Base-by-base conservation (phyloP, 805 yeast species). In the Candida patagonica region DNA sequence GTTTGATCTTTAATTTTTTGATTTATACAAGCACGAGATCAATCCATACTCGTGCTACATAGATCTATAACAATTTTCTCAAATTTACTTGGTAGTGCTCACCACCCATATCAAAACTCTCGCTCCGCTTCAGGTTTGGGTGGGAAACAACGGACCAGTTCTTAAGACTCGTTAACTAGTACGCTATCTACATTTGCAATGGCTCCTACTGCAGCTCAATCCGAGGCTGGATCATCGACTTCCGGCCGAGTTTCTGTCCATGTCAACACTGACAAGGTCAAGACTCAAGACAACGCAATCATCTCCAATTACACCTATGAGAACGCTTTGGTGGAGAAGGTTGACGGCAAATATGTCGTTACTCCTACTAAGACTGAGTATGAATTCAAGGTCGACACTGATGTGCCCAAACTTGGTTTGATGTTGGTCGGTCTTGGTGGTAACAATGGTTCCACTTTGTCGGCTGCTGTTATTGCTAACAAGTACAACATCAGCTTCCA, bases 351-450 rank as follows among this genome's bases (percentile, higher is more conserved):
- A 40, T 71, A 71, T 54, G 57, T 65, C 32, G 94, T 88, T 38
- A 76, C 79, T 16, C 94, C 94, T 17, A 73, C 79, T 40, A 57
- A 71, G 42, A 72, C 71, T 48, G 80, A 85, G 49, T 85, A 85
- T 57, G 80, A 86, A 57, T 89, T 88, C 71, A 84, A 85, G 62
- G 79, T 84, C 38, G 94, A 86, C 52, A 71, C 84, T 58, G 71
- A 70, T 42, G 76, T 79, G 32, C 95, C 95, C 52, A 86, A 80
- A 62, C 73, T 86, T 36, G 97, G 97, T 53, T 68, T 88, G 47
- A 64, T 88, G 76, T 71, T 89, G 47, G 96, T 88, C 26, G 97
- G 97, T 52, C 71, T 88, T 50, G 96, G 96, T 53, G 97, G 97
- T 63, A 88, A 88, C 71, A 88, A 88, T 58, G 97, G 96, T 62